Evolutionary conservation across 2,329 filamentous ascomycete genomes (phyloP).

Genomic region (Penicillium italicum): DNA sequence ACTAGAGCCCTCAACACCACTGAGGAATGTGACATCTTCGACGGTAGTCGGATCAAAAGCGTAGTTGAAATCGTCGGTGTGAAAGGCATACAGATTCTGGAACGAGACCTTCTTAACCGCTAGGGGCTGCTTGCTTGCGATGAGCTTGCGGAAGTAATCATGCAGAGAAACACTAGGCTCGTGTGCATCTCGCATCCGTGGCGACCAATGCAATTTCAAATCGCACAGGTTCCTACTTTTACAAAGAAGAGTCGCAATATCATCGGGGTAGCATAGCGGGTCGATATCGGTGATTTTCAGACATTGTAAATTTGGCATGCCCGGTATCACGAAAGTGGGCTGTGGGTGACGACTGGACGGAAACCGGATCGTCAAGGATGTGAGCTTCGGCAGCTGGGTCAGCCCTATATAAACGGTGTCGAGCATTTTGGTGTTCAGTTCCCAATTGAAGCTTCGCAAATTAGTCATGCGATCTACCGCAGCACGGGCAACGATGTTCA

Average conservation of each 20-base stretch:
- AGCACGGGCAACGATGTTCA: constrained; percentile 58
- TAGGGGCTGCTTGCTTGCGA: constrained; percentile 47
- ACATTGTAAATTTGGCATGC: constrained; percentile 53
- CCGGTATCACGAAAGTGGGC: constrained; percentile 54
- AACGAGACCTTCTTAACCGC: constrained; percentile 51
- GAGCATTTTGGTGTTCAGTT: constrained; percentile 58
- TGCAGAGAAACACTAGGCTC: constrained; percentile 56
- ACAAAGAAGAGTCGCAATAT: constrained; percentile 55
- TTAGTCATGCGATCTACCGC: constrained; percentile 58
- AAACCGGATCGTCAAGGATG: constrained; percentile 54
- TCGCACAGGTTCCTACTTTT: constrained; percentile 54
- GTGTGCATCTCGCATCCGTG: constrained; percentile 57
- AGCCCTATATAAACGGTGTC: constrained; percentile 58
- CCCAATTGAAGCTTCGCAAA: constrained; percentile 57
- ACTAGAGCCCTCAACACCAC: constrained; percentile 42
- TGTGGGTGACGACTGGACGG: constrained; percentile 55
- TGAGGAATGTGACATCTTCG: constrained; percentile 53
- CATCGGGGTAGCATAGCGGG: constrained; percentile 62
- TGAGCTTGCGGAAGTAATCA: constrained; percentile 55
- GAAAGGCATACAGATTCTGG: constrained; percentile 57
- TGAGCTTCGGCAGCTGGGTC: constrained; percentile 48
- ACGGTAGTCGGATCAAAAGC: constrained; percentile 43
- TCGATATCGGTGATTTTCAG: constrained; percentile 59
- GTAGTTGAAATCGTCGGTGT: constrained; percentile 46
- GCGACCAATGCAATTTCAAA: constrained; percentile 58